These are phyloP conservation scores for Verticillium klebahnii DNA, from an alignment of 2,329 filamentous ascomycete species.

Conservation along the genomic window DNA sequence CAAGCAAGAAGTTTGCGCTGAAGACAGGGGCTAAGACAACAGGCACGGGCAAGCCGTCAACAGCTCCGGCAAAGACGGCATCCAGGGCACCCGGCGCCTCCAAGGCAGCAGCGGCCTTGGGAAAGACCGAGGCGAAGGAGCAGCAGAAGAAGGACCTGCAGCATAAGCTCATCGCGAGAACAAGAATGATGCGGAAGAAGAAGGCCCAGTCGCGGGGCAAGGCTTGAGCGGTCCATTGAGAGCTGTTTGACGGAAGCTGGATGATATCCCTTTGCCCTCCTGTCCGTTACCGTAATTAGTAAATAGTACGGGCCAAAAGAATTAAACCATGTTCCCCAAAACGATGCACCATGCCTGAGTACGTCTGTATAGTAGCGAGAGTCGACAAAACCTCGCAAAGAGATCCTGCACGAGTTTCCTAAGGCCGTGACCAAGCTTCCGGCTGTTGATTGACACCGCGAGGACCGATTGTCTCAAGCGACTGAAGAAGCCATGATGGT, in stretches of 20 bases:
- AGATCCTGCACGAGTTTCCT: too few relatives aligned
- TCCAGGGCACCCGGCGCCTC: slow-evolving; percentile 5
- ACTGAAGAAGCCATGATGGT: too few relatives aligned
- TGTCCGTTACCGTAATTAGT: background rate
- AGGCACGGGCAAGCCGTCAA: slow-evolving; percentile 10
- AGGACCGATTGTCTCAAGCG: too few relatives aligned
- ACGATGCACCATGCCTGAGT: too few relatives aligned
- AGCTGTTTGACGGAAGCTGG: background rate
- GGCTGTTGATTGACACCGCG: too few relatives aligned
- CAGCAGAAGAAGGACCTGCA: slow-evolving; percentile 32
- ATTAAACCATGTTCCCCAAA: background rate
- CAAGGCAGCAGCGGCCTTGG: background rate
- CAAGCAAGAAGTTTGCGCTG: slow-evolving; percentile 25
- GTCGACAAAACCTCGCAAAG: too few relatives aligned
- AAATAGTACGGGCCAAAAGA: background rate
- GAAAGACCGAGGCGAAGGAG: slow-evolving; percentile 12
- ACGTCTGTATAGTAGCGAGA: too few relatives aligned
- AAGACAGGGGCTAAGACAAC: slow-evolving; percentile 27
- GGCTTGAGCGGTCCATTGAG: background rate
- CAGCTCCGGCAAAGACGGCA: background rate
- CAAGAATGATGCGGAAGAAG: slow-evolving; percentile 73
- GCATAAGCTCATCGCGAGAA: slow-evolving; percentile 80
- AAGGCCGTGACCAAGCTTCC: too few relatives aligned
- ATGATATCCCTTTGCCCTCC: background rate
- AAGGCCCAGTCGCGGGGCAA: slow-evolving; percentile 39